Evolutionary conservation across 768 basidiomycete species (phyloP), one percentile per base, ranked within the genome.

Genomic region (Serendipita sp.): DNA sequence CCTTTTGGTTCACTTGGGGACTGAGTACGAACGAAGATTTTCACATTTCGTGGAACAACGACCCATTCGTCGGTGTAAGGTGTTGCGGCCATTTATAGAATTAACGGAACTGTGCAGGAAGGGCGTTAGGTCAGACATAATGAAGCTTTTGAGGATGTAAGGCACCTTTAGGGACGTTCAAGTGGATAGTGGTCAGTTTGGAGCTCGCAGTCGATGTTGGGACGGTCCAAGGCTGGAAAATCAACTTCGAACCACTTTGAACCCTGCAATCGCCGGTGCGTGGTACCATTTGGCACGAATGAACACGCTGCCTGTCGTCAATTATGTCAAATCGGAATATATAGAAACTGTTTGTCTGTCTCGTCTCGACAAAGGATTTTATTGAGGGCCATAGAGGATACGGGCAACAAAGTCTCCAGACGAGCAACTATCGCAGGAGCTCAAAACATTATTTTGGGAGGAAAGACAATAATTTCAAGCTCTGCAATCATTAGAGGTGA

Each of bases 361-460:
- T 1, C 28, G 28, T 46, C 41, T 64, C 65, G 7, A 28, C 13
- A 10, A 16, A 32, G 64, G 41, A 73, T 65, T 79, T 46, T 56
- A n/a, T 8, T 16, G 64, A 45, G 16, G 11, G 35, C 45, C 38
- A 45, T 60, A 35, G 73, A 93, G 91, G 92, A 94, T 72, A 94
- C 92, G 67, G 92, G 91, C 51, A 95, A 98, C 78, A 95, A 95
- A 74, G 94, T 97, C 48, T 94, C 91, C 45, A 83, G 92, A 65
- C 84, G 89, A 67, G 92, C 92, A 16, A 87, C 86, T 32, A 96
- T 97, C 70, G 84, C 87, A 65, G 95, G 95, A 1, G 89, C 92
- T 10, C 88, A 93, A 74, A 97, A 96, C 73, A 99, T 98, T 73
- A 92, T 97, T 67, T 84, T 99, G 13, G 92, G 92, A 45, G 96